Evolutionary conservation across 129 eudicot species (phyloP), one percentile per base, ranked within the genome.

Genomic region (Artemisia annua): DNA sequence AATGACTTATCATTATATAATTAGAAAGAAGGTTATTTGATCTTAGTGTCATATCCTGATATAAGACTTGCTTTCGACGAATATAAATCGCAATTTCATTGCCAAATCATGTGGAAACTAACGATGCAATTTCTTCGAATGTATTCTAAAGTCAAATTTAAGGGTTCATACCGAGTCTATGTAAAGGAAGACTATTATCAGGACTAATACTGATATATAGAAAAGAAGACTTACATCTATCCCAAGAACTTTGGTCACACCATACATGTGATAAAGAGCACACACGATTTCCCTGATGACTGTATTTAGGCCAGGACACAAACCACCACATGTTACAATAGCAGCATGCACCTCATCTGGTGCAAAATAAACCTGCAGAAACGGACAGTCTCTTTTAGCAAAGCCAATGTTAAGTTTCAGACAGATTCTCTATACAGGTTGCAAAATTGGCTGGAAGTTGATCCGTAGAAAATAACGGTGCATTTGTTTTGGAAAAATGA

Each of bases 261-360:
- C 96, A 73, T 92, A 92, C 98, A 92, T 92, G 79, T 85, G 81
- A 81, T 85, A 89, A 32, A 92, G 86, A 49, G 90, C 89, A 26
- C 95, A 89, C 14, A 89, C 96, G 59, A 89, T 83, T 83, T 92
- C 98, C 83, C 98, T 89, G 76, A 92, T 89, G 75, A 92, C 97
- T 1, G 97, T 92, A 80, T 92, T 92, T 15, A 92, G 75, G 26
- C 97, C 96, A 18, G 98, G 98, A 77, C 96, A 92, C 70, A 92
- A 83, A 78, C 96, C 95, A 43, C 98, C 98, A 49, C 98, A 92
- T 67, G 96, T 92, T 48, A 89, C 96, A 59, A 89, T 87, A 65
- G 94, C 90, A 43, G 98, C 96, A 78, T 73, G 80, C 85, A 92
- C 98, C 78, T 92, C 98, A 72, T 85, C 98, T 22, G 96, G 78